Evolutionary conservation across 345 rosid genomes (phyloP), one percentile per base, ranked within the genome.

Genomic region (Corchorus capsularis): DNA sequence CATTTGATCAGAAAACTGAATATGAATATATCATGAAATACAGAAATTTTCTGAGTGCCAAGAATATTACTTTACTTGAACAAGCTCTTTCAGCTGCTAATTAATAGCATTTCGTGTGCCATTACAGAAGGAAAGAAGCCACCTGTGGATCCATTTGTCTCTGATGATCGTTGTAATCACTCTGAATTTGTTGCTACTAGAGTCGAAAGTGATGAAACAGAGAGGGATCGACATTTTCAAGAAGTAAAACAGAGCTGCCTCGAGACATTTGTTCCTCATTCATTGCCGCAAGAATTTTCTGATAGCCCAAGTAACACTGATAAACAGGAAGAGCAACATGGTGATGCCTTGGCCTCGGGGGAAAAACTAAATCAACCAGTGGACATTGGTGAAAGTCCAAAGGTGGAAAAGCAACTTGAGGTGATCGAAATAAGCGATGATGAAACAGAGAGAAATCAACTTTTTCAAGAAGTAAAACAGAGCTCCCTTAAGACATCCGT

Each of bases 111-210:
- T 61, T 60, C 56, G 57, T 62, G 61, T 17, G 49, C 50, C 34
- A 47, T 63, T 34, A 34, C 77, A 74, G 77, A 37, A 32, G 19
- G 12, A 62, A 61, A 49, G 61, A 49, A 47, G 47, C 61, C 17
- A 47, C 14, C 39, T 0, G 1, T 3, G 43, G 10, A 37, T 16
- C 19, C 47, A 34, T 32, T n/a, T 62, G 37, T 63, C 34, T 63
- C 50, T 34, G 60, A 3, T 50, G 9, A 22, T 9, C 72, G 4
- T 37, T 2, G 22, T 68, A 11, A 19, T n/a, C 56, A 49, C 5
- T 47, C 72, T 22, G 8, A 49, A 20, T n/a, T 19, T 20, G 22
- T 46, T 46, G 10, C 56, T 73, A 27, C 65, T 41, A 15, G 19
- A 72, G 75, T 22, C 4, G 66, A 72, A 39, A 50, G 50, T 14